Base-by-base conservation (phyloP, 441 rosid genomes). In the Viola pubescens region DNA sequence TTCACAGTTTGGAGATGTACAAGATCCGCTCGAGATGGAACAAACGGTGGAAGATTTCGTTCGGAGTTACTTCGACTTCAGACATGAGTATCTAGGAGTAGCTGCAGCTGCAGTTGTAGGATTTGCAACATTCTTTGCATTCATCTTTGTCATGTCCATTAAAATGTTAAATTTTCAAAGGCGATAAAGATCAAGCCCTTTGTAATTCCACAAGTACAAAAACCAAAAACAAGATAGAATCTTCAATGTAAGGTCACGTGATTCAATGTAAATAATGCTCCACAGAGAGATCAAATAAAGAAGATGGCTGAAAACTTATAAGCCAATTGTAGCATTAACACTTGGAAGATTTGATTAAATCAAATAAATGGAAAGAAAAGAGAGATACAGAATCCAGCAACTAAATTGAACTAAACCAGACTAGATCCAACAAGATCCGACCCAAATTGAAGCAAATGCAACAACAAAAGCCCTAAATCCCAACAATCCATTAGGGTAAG, bases 1-100 rank as follows among this genome's bases (percentile, higher is more conserved):
- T 8, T 78, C 82, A 0, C 79, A 75, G 39, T 81, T 58, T 40
- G 83, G 78, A 19, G 86, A 79, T 43, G 5, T 70, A 14, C 26
- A 70, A 13, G 4, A 58, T 3, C 6, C 4, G 42, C 46, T 76
- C 8, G 67, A 56, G 1, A 37, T 56, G 0, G 70, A 65, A 0
- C 58, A 45, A 26, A 72, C 70, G 0, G 73, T 70, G 42, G 37
- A 68, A 19, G 66, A 79, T 0, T 73, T 56, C 19, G 42, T 82
- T 45, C 50, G 52, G 7, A 46, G 48, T 0, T 70, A 64, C 46
- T 73, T 62, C 37, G 87, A 80, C 6, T 75, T 38, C 56, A 61
- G 52, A 10, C 70, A 68, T 48, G 84, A 79, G 12, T 73, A 79
- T 65, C 6, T 79, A 3, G 75, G 74, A 2, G 79, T 63, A 6